phyloP scores from a whole-genome alignment of 2,329 filamentous ascomycete genomes.

The Botrytis sinoallii region DNA sequence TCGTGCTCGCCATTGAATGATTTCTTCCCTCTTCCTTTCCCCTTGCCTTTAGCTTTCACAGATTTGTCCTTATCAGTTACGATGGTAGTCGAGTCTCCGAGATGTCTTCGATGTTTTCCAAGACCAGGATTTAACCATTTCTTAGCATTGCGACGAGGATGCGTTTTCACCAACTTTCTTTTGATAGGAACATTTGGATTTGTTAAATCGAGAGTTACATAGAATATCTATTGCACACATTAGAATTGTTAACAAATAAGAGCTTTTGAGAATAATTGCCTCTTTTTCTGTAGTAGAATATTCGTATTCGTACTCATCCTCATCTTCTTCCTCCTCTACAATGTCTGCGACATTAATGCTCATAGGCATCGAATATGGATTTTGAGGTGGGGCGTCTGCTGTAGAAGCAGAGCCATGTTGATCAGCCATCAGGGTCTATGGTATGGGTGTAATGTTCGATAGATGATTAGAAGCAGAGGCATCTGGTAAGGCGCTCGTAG shows the following conservation, averaged over 20 bases:
- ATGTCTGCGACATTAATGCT: neutral
- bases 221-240: constrained; percentile 51
- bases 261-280: constrained; percentile 39
- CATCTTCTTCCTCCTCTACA: constrained; percentile 48
- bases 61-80: constrained; percentile 8
- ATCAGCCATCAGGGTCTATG: constrained; percentile 31
- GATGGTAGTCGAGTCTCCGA: constrained; percentile 12
- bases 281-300: constrained; percentile 63
- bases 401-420: constrained; percentile 17
- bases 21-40: constrained; percentile 17
- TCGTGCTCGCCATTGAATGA: constrained; percentile 9
- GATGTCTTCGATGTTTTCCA: constrained; percentile 16
- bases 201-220: constrained; percentile 61
- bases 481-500: constrained; percentile 21
- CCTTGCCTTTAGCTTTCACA: neutral
- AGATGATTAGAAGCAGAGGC: constrained; percentile 23
- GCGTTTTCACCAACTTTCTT: constrained; percentile 21
- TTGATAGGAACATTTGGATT: constrained; percentile 35
- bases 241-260: constrained; percentile 4
- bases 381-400: constrained; percentile 26
- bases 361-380: constrained; percentile 19
- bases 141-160: constrained; percentile 25
- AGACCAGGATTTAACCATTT: constrained; percentile 24
- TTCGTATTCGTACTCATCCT: constrained; percentile 59
- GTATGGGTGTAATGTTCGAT: constrained; percentile 30